Evolutionary conservation across 2,329 filamentous ascomycete genomes (phyloP), one percentile per base, ranked within the genome.

Genomic region (Penicillium sp.): DNA sequence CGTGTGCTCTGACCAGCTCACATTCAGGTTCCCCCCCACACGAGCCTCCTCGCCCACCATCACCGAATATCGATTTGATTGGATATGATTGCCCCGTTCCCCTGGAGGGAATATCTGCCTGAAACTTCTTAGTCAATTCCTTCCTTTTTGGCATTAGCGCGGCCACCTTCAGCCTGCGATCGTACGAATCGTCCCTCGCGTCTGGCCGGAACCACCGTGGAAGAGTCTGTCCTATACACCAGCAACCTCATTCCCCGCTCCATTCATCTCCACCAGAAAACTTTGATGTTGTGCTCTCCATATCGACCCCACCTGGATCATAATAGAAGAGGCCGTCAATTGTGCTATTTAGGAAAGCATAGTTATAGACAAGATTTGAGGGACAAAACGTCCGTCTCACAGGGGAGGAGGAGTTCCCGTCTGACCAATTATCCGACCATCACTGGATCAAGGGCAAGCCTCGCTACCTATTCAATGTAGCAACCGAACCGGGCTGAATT

Each of bases 1-100:
- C 19, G 40, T 51, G 30, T n/a, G 57, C 52, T 55, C 55, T 52
- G 52, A 55, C 35, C 35, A 51, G 30, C 14, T 43, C 58, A 30
- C 25, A 46, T 30, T 35, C 28, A 19, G 45, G 52, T 49, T n/a
- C n/a, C 43, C 49, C 52, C 52, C 26, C 52, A 55, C 16, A 26
- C 13, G 40, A 38, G 13, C 28, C 52, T n/a, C 28, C 48, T 40
- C 33, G 51, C 51, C 11, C 28, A 53, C 33, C 33, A 40, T 52
- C 58, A 37, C 52, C 45, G 46, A 46, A 19, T n/a, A 30, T 30
- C 13, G 25, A 28, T n/a, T 30, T 45, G 45, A 37, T 37, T 37
- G 8, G 35, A 37, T 37, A 14, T 6, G 14, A 37, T 26, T 59
- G 10, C 45, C 52, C 22, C 37, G 13, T 37, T 59, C n/a, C 37